Evolutionary conservation across 2,329 filamentous ascomycete genomes (phyloP), one percentile per base, ranked within the genome.

Genomic region (Penicillium brasilianum): DNA sequence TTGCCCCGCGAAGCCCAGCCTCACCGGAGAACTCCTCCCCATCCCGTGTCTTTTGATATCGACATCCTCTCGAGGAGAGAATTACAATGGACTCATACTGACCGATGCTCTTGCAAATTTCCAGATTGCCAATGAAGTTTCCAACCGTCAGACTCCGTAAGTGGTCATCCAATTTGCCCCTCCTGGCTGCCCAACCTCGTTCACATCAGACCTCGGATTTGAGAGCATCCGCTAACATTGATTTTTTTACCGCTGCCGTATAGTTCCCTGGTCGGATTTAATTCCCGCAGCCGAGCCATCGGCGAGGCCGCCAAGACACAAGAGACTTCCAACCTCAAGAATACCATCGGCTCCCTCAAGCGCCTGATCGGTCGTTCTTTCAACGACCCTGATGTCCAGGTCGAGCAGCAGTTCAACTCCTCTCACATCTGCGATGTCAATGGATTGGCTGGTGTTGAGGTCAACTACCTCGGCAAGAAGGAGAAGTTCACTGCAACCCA

Each of bases 311-410:
- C 95, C 71, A 98, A 98, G 88, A 98, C 94, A 70, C 94, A 97
- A 83, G 95, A 99, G 83, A 96, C 97, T 77, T 97, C 94, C 76
- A 99, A 99, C 85, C 88, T 98, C 75, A 99, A 98, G 85, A 99
- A 99, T 87, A 99, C 95, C 70, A 91, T 99, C 82, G 85, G 88
- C 78, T 93, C 88, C 69, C 87, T 99, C 74, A 97, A 97, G 84
- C 92, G 95, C 74, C 89, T 99, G 71, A 90, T 90, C 75, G 95
- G 95, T 76, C 92, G 95, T 76, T 84, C 86, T 65, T 86, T 94
- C 81, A 89, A 85, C 78, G 95, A 99, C 76, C 93, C 95, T 76
- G 95, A 99, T 85, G 85, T 97, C 66, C 87, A 93, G 81, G 86
- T 95, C 76, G 95, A 99, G 86, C 91, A 96, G 82, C 86, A 96